A percentile compares a stretch with the other conserved stretches of the same genome.
Evolutionary conservation across 2,329 filamentous ascomycete species (phyloP).

Genomic region (Aspergillus caelatus): DNA sequence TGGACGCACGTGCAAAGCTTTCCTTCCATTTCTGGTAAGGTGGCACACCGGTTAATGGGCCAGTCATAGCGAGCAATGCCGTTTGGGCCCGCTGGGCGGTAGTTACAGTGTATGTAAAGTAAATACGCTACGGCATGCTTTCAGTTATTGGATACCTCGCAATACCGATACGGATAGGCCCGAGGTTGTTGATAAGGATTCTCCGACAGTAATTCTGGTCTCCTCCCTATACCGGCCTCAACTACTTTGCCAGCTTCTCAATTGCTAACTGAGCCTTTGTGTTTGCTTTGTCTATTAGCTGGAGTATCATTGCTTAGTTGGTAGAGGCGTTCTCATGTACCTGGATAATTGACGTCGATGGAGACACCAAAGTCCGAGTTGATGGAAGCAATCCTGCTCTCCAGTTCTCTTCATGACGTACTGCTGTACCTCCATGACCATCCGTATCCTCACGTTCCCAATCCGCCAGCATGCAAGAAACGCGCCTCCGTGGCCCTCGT

Average conservation of each 20-base stretch:
- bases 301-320: neutral
- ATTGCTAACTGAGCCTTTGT: neutral
- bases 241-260: neutral
- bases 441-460: constrained; percentile 48
- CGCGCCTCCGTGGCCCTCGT: constrained; percentile 69
- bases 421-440: constrained; percentile 36
- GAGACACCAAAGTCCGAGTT: neutral
- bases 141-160: neutral
- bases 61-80: neutral
- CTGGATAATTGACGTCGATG: neutral
- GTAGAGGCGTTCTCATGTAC: neutral
- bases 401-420: constrained; percentile 34
- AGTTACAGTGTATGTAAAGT: neutral
- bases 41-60: neutral
- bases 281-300: neutral
- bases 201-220: neutral
- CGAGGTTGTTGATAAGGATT: neutral
- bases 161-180: neutral
- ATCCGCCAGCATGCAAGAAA: constrained; percentile 54
- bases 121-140: neutral
- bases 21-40: neutral
- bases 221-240: neutral
- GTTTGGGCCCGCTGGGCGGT: neutral
- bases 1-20: constrained; percentile 12
- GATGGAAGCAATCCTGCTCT: constrained; percentile 19